Evolutionary conservation across 768 basidiomycete genomes (phyloP).

Genomic region (Chiua virens): DNA sequence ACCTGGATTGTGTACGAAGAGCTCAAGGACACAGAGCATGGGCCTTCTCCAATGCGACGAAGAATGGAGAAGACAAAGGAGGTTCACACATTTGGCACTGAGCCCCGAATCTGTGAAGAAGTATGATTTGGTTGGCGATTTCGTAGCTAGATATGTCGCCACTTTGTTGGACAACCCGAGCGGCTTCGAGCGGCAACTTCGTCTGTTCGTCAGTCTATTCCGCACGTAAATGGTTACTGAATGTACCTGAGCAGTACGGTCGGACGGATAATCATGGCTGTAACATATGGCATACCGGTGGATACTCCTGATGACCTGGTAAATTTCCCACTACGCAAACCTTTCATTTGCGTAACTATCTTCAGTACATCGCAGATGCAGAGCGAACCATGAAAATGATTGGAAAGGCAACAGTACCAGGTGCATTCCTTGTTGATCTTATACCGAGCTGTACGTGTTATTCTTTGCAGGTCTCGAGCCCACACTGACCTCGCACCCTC

Average conservation of each 20-base stretch:
- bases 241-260: not conserved
- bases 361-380: slow-evolving; percentile 30
- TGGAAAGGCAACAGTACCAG: slow-evolving; percentile 24
- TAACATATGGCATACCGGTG: slow-evolving; percentile 27
- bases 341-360: not conserved
- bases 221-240: not conserved
- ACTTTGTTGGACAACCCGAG: slow-evolving; percentile 12
- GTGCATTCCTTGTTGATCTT: slow-evolving; percentile 30
- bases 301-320: slow-evolving; percentile 22
- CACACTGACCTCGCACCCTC: not conserved
- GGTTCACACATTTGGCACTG: slow-evolving; percentile 31
- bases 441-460: slow-evolving; percentile 23
- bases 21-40: slow-evolving; percentile 19
- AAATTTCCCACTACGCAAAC: no score
- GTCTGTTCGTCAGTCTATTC: slow-evolving; percentile 11
- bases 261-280: slow-evolving; percentile 20
- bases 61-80: slow-evolving; percentile 24
- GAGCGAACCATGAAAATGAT: slow-evolving; percentile 28
- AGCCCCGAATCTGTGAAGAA: slow-evolving; percentile 30
- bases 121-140: slow-evolving; percentile 34
- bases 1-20: not conserved
- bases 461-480: not conserved
- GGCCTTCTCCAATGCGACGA: slow-evolving; percentile 20
- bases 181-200: slow-evolving; percentile 21
- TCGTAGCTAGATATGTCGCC: slow-evolving; percentile 17